Conservation (phyloP, 805 yeast species). For the Myxozyma neotropica region DNA sequence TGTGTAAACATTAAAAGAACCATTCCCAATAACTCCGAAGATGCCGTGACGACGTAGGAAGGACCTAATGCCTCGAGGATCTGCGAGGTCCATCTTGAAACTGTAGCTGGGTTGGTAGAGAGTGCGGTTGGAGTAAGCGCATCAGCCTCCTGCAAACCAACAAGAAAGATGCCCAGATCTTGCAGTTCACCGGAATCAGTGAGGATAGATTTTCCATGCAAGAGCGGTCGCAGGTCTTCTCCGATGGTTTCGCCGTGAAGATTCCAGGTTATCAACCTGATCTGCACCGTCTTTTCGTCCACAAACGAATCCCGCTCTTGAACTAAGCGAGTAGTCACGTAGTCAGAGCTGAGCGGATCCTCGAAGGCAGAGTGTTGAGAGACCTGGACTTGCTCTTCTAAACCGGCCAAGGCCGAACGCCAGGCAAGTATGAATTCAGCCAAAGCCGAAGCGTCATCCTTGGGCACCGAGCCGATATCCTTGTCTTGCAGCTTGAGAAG, state of each 20-base stretch:
- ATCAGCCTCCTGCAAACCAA: constrained; percentile 56
- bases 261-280: constrained; percentile 42
- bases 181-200: constrained; percentile 11
- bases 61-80: constrained; percentile 37
- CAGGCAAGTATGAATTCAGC: constrained; percentile 41
- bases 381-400: constrained; percentile 31
- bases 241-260: constrained; percentile 38
- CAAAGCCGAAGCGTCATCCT: constrained; percentile 21
- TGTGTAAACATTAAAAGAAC: constrained; percentile 51
- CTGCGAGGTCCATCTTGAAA: constrained; percentile 35
- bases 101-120: constrained; percentile 42
- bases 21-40: constrained; percentile 56
- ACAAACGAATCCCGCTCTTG: constrained; percentile 27
- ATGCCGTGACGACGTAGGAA: constrained; percentile 45
- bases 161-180: constrained; percentile 42
- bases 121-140: constrained; percentile 49
- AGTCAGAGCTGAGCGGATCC: constrained; percentile 29
- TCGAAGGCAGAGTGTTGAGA: constrained; percentile 2
- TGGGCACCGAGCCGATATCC: constrained; percentile 19
- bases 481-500: constrained; percentile 20
- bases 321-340: constrained; percentile 26
- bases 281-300: constrained; percentile 31
- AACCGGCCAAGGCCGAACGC: constrained; percentile 38
- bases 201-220: constrained; percentile 28
- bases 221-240: constrained; percentile 33